Evolutionary conservation across 768 basidiomycete genomes (phyloP), one percentile per base, ranked within the genome.

Genomic region (Trametes cinnabarina): DNA sequence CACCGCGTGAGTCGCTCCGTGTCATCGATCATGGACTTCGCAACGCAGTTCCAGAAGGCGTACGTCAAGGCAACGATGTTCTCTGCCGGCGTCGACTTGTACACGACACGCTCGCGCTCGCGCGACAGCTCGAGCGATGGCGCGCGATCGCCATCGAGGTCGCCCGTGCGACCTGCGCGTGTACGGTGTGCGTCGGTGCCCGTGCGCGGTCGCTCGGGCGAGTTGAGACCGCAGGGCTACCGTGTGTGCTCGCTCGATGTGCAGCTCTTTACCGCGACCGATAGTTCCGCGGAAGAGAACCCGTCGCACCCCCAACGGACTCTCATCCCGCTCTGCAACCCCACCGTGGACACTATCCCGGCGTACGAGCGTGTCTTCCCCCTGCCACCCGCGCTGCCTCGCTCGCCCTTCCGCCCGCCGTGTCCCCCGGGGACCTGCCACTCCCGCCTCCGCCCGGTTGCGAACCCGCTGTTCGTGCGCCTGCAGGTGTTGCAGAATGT

Each of bases 401-500:
- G 73, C 46, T 80, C 65, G 47, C 78, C 69, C 51, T 76, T 67
- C 70, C 79, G 64, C 73, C 72, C 71, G 65, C 50, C 28, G 49
- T 60, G 34, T 47, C 62, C 55, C 34, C 53, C 59, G 49, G 51
- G 34, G 55, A 28, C 41, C 23, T 69, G 76, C 49, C 67, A 70
- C 5, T 77, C 79, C 63, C 78, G 86, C 26, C 73, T 82, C 62
- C 76, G 87, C 8, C 81, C 80, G 3, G 77, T 87, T 5, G 73
- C 80, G 51, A 88, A 89, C 63, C 85, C 85, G 6, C 75, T 81
- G 42, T 75, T 80, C 58, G 73, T 88, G 49, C 74, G 85, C 3
- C 66, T 88, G 40, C 77, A 76, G 66, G 87, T 87, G n/a, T 69
- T 86, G 65, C 79, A 82, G 64, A 86, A 86, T 63, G 68, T 80